These are phyloP conservation scores for Eucalyptus pumila DNA, from an alignment of 345 rosid genomes.

Conservation along the genomic window DNA sequence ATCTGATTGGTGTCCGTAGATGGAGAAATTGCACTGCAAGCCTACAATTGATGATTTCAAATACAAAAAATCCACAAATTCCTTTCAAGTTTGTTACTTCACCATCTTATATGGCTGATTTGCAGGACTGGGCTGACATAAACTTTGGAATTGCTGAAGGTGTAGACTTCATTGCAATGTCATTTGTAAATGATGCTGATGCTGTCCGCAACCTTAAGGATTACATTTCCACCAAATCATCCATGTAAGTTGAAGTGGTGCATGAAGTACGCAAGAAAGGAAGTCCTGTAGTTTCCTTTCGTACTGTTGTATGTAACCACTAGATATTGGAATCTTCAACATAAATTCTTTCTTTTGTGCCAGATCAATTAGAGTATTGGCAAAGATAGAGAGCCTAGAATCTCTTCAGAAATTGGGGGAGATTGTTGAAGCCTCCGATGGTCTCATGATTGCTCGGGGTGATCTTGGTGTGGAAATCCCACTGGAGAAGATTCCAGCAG, in stretches of 20 bases:
- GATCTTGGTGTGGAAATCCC: constrained; percentile 77
- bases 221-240: constrained; percentile 27
- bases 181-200: constrained; percentile 50
- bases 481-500: constrained; percentile 60
- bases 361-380: constrained; percentile 50
- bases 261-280: background rate
- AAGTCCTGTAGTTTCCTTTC: background rate
- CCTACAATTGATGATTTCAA: background rate
- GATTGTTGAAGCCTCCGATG: constrained; percentile 58
- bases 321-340: background rate
- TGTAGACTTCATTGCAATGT: constrained; percentile 51
- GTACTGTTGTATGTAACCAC: background rate
- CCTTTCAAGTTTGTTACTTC: background rate
- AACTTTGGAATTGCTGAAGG: constrained; percentile 54
- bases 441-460: constrained; percentile 70
- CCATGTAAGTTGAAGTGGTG: constrained; percentile 28
- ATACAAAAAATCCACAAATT: background rate
- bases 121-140: constrained; percentile 64
- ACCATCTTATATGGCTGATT: background rate
- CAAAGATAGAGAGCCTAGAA: constrained; percentile 64
- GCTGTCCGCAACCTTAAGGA: constrained; percentile 38
- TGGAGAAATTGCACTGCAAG: background rate
- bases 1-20: background rate
- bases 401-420: constrained; percentile 49
- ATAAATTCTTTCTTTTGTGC: background rate